phyloP scores from a whole-genome alignment of 805 yeast genomes.

The Sugiyamaella floridensis region DNA sequence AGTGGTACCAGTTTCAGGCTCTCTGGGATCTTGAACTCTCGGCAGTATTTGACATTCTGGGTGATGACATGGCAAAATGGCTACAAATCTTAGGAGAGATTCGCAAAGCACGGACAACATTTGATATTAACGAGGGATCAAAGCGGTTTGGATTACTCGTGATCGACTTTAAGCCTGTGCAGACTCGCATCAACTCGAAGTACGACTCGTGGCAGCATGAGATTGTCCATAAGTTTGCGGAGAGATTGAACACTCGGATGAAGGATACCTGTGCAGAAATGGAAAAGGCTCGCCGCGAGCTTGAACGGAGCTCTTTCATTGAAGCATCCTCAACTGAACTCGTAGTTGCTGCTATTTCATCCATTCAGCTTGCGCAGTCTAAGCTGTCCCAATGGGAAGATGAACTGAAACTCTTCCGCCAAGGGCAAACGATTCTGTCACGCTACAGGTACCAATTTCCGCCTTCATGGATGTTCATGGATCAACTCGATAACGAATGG shows the following conservation, averaged over 20 bases:
- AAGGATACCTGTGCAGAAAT: constrained; percentile 31
- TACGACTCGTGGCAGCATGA: constrained; percentile 55
- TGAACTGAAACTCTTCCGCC: constrained; percentile 21
- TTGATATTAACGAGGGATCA: constrained; percentile 44
- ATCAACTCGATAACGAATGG: constrained; percentile 52
- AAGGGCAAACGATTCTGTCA: constrained; percentile 38
- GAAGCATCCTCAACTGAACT: constrained; percentile 36
- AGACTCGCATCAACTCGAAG: constrained; percentile 43
- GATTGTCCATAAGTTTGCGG: constrained; percentile 37
- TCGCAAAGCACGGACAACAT: constrained; percentile 36
- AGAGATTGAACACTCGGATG: constrained; percentile 31
- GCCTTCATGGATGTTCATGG: constrained; percentile 50
- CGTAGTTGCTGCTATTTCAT: constrained; percentile 34
- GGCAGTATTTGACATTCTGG: constrained; percentile 34
- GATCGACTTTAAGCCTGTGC: constrained; percentile 48
- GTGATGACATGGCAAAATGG: constrained; percentile 42
- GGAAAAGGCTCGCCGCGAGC: constrained; percentile 27
- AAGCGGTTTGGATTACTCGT: constrained; percentile 37
- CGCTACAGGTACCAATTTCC: constrained; percentile 45
- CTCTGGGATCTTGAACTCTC: constrained; percentile 52
- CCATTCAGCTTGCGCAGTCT: constrained; percentile 32
- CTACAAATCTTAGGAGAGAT: constrained; percentile 39
- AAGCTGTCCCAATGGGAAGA: constrained; percentile 22
- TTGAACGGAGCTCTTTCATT: constrained; percentile 32
- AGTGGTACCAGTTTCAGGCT: constrained; percentile 52